Conservation (phyloP, 805 yeast species). For the Yueomyces sinensis region DNA sequence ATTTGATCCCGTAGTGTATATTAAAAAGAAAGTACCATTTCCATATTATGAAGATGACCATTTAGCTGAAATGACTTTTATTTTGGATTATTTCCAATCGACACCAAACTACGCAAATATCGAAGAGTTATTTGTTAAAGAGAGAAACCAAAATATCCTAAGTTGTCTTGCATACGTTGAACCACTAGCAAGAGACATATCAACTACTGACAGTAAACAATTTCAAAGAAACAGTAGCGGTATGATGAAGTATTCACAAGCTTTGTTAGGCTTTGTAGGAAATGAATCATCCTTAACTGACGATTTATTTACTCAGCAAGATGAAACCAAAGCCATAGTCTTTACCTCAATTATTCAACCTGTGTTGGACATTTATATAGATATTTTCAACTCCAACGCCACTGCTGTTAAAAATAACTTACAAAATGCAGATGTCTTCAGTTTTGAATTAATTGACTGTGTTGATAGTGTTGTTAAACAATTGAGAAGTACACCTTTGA, state of each 20-base stretch:
- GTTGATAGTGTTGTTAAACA: conserved; percentile 25
- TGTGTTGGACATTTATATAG: conserved; percentile 27
- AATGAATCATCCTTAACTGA: conserved; percentile 36
- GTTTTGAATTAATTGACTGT: conserved; percentile 47
- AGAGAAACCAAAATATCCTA: conserved; percentile 29
- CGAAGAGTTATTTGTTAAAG: conserved; percentile 28
- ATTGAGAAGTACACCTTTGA: conserved; percentile 18
- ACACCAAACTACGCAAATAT: conserved; percentile 20
- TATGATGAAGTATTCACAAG: conserved; percentile 38
- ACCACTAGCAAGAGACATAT: conserved; percentile 31
- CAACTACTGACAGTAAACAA: conserved; percentile 29
- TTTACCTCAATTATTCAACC: conserved; percentile 25
- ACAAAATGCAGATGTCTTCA: conserved; percentile 36
- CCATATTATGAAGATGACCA: conserved; percentile 28
- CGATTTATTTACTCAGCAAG: conserved; percentile 28
- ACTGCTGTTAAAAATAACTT: conserved; percentile 29
- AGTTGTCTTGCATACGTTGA: conserved; percentile 34
- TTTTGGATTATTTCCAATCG: conserved; percentile 34
- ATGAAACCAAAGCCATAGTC: conserved; percentile 16
- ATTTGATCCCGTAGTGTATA: conserved; percentile 32
- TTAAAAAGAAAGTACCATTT: conserved; percentile 29
- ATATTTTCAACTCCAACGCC: conserved; percentile 27
- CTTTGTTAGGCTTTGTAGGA: conserved; percentile 34
- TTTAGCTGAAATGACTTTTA: conserved; percentile 26
- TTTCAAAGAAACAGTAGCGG: conserved; percentile 54